Base-by-base conservation (phyloP, 1,139 yeast species). In the Lodderomyces jiufengensis region DNA sequence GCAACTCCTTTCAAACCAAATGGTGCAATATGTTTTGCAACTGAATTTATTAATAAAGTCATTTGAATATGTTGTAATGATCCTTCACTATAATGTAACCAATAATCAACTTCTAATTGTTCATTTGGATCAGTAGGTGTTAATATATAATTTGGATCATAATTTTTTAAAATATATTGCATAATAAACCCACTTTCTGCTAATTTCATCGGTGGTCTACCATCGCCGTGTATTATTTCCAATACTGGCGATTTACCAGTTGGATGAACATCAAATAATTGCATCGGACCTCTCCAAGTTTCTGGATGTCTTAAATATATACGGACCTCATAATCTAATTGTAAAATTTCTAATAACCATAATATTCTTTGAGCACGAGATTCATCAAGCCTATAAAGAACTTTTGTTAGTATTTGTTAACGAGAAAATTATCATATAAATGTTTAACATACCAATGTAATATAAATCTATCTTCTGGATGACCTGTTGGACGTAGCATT, bases 231-330 rank as follows among this genome's bases (percentile, higher is more conserved):
- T n/a, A 55, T 49, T 13, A 77, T 60, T 38, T 73, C 76, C 31
- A 77, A 52, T 4, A 78, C 52, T 0, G 85, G 84, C 1, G 76
- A 59, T 48, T 75, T 76, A 1, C 83, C 84, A 22, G 72, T 51
- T 4, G 81, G 80, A 46, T 78, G 82, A 8, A 76, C 66, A 28
- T 70, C 63, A 41, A 65, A 67, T 29, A 78, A 55, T 25, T 68
- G 78, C 27, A 55, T 49, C 3, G 73, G 72, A 2, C 67, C 70
- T 37, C 75, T 54, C 63, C 64, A 63, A 5, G 72, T 66, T 9
- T 63, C 57, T 3, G 61, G 58, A 40, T 70, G 65, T 31, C 84
- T 66, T 39, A 70, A 58, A 52, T 73, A 77, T 2, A 70, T 53
- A 36, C 70, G 65, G 11, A 77, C 63, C 27, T 73, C 75, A 48